These are phyloP conservation scores for Nigrograna mackinnonii DNA, from an alignment of 2,329 filamentous ascomycete species.

Conservation along the genomic window DNA sequence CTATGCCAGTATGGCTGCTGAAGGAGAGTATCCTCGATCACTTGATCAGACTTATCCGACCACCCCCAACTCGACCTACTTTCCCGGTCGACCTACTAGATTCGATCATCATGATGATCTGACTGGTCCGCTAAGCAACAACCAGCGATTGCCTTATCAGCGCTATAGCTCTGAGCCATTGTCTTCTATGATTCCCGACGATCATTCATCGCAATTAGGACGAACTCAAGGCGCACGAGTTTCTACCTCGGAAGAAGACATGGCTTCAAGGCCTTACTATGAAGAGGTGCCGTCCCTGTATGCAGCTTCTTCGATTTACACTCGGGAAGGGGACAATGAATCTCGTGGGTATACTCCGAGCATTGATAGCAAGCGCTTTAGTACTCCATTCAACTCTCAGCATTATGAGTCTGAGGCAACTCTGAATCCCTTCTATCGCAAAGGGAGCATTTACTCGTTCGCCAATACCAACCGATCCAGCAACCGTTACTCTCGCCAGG, in stretches of 20 bases:
- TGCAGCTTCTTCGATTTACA: conserved; percentile 35
- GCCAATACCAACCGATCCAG: conserved; percentile 10
- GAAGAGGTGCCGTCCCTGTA: conserved; percentile 35
- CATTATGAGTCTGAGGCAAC: conserved; percentile 13
- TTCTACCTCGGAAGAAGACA: conserved; percentile 13
- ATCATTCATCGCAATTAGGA: conserved; percentile 22
- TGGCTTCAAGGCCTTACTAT: conserved; percentile 24
- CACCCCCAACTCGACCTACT: too few species aligned
- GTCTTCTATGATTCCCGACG: conserved; percentile 33
- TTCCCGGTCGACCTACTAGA: too few species aligned
- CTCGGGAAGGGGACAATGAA: conserved; percentile 11
- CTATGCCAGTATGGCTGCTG: conserved; percentile 15
- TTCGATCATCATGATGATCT: too few species aligned
- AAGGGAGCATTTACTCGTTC: conserved; percentile 18
- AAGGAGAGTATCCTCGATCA: conserved; percentile 21
- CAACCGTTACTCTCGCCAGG: conserved; percentile 12
- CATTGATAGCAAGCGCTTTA: conserved; percentile 18
- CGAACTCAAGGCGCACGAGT: conserved; percentile 11
- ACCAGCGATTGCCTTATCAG: neutral
- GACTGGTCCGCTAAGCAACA: too few species aligned
- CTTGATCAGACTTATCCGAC: conserved; percentile 19
- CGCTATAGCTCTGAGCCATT: conserved; percentile 18
- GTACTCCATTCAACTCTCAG: conserved; percentile 22
- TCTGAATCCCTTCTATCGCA: too few species aligned
- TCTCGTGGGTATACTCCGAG: conserved; percentile 20